Percentiles rank a stretch among this genome's conserved stretches.
Conservation (phyloP, 257 asterid species). For the Primulina eburnea region DNA sequence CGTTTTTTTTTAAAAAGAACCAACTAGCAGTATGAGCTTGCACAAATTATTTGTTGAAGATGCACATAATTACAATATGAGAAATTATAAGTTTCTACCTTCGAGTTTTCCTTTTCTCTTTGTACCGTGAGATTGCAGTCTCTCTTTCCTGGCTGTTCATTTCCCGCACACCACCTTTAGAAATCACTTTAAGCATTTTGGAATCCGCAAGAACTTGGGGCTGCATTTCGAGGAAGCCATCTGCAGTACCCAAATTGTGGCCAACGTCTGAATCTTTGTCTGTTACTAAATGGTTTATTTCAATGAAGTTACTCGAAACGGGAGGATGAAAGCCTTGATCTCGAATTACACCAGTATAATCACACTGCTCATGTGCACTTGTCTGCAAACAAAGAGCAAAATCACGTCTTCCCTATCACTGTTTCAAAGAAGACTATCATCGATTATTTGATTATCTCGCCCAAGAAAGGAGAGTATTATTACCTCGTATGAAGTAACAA, state of each 20-base stretch:
- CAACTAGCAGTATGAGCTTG: neutral
- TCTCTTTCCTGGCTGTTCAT: conserved; percentile 79
- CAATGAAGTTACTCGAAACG: conserved; percentile 35
- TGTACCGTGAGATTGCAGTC: conserved; percentile 77
- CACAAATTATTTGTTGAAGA: neutral
- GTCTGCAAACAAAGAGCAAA: conserved; percentile 41
- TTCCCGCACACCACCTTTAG: conserved; percentile 47
- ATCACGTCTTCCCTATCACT: conserved; percentile 8
- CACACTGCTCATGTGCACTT: conserved; percentile 34
- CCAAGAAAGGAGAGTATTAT: neutral
- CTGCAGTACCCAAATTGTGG: conserved; percentile 32
- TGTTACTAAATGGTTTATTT: conserved; percentile 55
- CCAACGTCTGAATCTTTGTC: conserved; percentile 61
- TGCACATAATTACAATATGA: neutral
- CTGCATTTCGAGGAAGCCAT: conserved; percentile 47
- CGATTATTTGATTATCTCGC: neutral
- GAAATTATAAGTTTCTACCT: conserved; percentile 42
- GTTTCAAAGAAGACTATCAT: neutral
- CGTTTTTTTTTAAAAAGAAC: too few relatives aligned
- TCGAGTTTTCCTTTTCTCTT: conserved; percentile 86
- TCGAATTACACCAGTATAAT: conserved; percentile 32
- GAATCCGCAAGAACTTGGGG: conserved; percentile 29
- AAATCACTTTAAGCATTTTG: conserved; percentile 37
- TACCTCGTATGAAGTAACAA: conserved; percentile 56
- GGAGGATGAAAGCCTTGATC: conserved; percentile 50